Evolutionary conservation across 2,329 filamentous ascomycete genomes (phyloP).

Genomic region (Aspergillus novoparasiticus): DNA sequence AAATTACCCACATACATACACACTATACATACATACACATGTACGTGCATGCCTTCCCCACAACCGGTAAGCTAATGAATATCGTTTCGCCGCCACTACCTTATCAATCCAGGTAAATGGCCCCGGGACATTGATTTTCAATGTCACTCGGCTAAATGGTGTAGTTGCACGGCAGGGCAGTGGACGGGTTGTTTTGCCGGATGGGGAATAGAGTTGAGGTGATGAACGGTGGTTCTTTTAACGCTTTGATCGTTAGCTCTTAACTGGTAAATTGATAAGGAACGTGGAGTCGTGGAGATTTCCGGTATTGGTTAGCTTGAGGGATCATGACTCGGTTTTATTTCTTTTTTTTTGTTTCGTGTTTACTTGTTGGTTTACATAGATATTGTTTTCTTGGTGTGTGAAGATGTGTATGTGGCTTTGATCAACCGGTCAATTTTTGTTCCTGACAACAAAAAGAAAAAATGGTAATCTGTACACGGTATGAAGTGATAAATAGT

Average conservation of each 20-base stretch:
- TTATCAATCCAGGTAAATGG: too few species aligned
- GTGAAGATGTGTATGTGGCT: background rate
- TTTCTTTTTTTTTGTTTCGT: background rate
- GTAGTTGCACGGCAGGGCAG: background rate
- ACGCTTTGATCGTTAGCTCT: background rate
- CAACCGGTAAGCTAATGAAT: too few species aligned
- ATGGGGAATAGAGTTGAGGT: background rate
- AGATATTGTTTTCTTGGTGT: too few species aligned
- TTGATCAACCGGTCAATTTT: background rate
- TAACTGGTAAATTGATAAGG: background rate
- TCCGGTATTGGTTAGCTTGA: background rate
- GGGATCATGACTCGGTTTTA: background rate
- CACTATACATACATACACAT: background rate
- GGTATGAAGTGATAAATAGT: conserved; percentile 5
- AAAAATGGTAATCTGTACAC: conserved; percentile 5
- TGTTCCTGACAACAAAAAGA: background rate
- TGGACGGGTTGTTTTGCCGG: background rate
- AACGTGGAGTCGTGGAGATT: background rate
- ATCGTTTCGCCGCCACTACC: too few species aligned
- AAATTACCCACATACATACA: background rate
- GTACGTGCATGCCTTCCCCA: background rate
- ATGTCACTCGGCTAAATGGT: background rate
- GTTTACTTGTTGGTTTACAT: background rate
- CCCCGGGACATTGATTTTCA: too few species aligned
- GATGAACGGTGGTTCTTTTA: background rate